phyloP scores from a whole-genome alignment of 1,139 yeast genomes.

The Diutina mesorugosa region DNA sequence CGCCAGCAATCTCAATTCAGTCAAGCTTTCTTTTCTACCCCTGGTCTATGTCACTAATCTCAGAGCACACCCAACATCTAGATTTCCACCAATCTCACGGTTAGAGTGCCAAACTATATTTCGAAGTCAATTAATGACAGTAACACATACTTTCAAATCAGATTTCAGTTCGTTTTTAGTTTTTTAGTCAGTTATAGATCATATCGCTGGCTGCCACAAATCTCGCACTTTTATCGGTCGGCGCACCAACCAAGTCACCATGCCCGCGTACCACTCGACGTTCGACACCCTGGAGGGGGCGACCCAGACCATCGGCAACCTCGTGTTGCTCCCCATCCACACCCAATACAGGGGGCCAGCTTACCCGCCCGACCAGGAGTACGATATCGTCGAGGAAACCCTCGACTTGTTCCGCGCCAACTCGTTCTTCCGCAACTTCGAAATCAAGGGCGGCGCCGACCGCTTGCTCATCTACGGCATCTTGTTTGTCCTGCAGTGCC shows the following conservation, averaged over 20 bases:
- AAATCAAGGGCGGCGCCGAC: constrained; percentile 92
- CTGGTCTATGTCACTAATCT: too few relatives aligned
- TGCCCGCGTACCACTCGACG: constrained; percentile 87
- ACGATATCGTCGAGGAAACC: constrained; percentile 85
- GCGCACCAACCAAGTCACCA: constrained; percentile 5
- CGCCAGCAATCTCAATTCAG: too few relatives aligned
- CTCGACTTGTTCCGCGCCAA: constrained; percentile 90
- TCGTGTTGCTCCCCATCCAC: constrained; percentile 70
- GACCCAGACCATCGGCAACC: constrained; percentile 43
- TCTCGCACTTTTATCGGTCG: too few relatives aligned
- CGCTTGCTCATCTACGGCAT: constrained; percentile 95
- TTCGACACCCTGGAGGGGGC: constrained; percentile 53
- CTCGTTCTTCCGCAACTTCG: constrained; percentile 92
- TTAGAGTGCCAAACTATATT: too few relatives aligned
- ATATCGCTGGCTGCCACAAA: too few relatives aligned
- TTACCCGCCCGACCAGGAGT: constrained; percentile 68
- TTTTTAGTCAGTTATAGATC: too few relatives aligned
- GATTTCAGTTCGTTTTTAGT: too few relatives aligned
- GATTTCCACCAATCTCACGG: too few relatives aligned
- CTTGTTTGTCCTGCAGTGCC: constrained; percentile 74
- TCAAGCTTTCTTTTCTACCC: too few relatives aligned
- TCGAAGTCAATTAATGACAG: too few relatives aligned
- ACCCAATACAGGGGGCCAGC: constrained; percentile 88
- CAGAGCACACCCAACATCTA: too few relatives aligned
- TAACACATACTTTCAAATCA: too few relatives aligned